Evolutionary conservation across 306 rosid species (phyloP), one percentile per base, ranked within the genome.

Genomic region (Cicer chorassanicum): DNA sequence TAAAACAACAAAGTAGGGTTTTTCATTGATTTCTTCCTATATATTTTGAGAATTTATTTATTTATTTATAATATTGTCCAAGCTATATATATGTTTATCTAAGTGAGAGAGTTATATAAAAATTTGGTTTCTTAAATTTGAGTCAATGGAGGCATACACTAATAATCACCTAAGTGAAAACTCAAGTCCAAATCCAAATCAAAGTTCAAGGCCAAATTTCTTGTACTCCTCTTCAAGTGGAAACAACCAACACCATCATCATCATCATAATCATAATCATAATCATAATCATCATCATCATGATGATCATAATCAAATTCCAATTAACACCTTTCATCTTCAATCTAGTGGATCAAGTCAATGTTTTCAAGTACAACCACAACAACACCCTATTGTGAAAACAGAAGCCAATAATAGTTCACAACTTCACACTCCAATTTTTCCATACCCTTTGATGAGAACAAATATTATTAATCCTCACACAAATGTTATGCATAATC

Each of bases 171-270:
- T 29, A 29, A 29, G 34, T 29, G 34, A 29, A 29, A 29, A 29
- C 34, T 29, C 84, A 45, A 77, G 70, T 83, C 72, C 84, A 1
- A 80, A 68, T 80, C 64, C 84, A 1, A 84, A 74, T 48, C 65
- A 84, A 1, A 84, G 63, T 62, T 18, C 84, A 44, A 76, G 93
- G 85, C 91, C 89, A 51, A 94, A 87, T 85, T 94, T 91, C 88
- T 76, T 91, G 87, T 88, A 89, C 78, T 79, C 89, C 0, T 82
- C 89, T 6, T 39, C 36, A n/a, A 39, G 24, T 65, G 70, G 70
- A 65, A 65, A 18, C n/a, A 41, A 72, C 10, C 70, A 72, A 3
- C 21, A 65, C 43, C 75, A 70, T 5, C 51, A 72, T 36, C 77
- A 67, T 1, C 44, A 60, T 2, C 68, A 62, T 14, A n/a, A n/a